A percentile compares a stretch with the other conserved stretches of the same genome.
Conservation (phyloP, 1,284 basidiomycete genomes). For the Fomitopsis schrenkii region DNA sequence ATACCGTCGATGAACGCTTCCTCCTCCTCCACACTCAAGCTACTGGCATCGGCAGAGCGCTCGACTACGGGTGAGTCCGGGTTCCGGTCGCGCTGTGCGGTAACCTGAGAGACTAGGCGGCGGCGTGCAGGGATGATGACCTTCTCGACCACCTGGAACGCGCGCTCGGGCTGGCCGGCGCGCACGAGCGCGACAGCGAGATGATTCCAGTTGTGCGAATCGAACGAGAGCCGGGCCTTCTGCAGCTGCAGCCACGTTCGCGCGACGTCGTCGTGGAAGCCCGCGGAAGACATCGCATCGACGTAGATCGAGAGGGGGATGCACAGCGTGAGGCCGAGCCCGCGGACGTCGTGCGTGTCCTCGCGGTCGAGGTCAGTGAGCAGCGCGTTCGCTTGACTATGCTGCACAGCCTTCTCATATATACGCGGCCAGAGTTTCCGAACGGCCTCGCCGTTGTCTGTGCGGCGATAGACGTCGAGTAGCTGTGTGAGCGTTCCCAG, state of each 20-base stretch:
- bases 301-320: slow-evolving; percentile 85
- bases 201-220: slow-evolving; percentile 93
- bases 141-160: slow-evolving; percentile 80
- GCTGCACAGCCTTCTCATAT: slow-evolving; percentile 46
- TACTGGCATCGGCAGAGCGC: background rate
- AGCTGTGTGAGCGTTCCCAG: slow-evolving; percentile 64
- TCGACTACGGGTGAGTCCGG: slow-evolving; percentile 43
- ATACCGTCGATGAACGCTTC: background rate
- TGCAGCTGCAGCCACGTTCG: slow-evolving; percentile 67
- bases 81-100: slow-evolving; percentile 29
- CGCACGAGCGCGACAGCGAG: slow-evolving; percentile 73
- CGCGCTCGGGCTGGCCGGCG: slow-evolving; percentile 76
- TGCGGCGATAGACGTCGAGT: slow-evolving; percentile 73
- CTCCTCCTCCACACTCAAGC: background rate
- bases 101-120: slow-evolving; percentile 19
- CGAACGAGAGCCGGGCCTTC: slow-evolving; percentile 74
- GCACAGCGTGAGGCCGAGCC: slow-evolving; percentile 59
- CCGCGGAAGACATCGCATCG: slow-evolving; percentile 67
- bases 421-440: slow-evolving; percentile 71
- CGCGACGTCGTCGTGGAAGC: slow-evolving; percentile 61
- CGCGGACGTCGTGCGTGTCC: slow-evolving; percentile 15
- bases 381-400: slow-evolving; percentile 33
- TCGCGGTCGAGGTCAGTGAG: slow-evolving; percentile 18
- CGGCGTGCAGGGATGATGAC: slow-evolving; percentile 68
- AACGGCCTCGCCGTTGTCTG: slow-evolving; percentile 53